Evolutionary conservation across 2,329 filamentous ascomycete genomes (phyloP), one percentile per base, ranked within the genome.

Genomic region (Claviceps monticola): DNA sequence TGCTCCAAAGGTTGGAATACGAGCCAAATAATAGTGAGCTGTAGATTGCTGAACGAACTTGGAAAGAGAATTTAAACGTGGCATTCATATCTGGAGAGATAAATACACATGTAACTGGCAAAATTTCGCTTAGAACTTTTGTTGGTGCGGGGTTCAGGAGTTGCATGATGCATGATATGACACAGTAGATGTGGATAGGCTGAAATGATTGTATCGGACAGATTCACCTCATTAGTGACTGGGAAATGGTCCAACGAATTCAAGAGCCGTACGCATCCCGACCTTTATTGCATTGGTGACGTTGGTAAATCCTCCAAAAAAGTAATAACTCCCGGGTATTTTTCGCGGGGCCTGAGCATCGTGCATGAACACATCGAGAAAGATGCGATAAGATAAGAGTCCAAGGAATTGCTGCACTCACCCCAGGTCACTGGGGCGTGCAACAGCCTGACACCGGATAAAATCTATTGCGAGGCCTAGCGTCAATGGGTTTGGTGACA

Each of bases 401-500:
- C 3, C 17, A 7, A 14, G 26, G 13, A 19, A 4, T 9, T 5
- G 8, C 41, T 53, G 51, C 23, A n/a, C 17, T n/a, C 53, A 57
- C 56, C 43, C 53, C 44, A 17, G 44, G 11, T 42, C 54, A 42
- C 8, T 16, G 1, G 9, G 26, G 51, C 6, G 23, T 19, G 17
- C 9, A 2, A 6, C 34, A 3, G 4, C 9, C 54, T 62, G 61
- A 60, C 49, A 44, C 50, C 65, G 68, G 66, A 66, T 56, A n/a
- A 68, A 60, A 46, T 46, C 66, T 71, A 6, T 63, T 64, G 53
- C 67, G 48, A 1, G 11, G 2, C 62, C 66, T 72, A 71, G 69
- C 69, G 68, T 55, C 53, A 56, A 61, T 67, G 64, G 67, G 63
- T 65, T 72, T 70, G 68, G 68, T 58, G 64, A 61, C 66, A 47